Base-by-base conservation (phyloP, 2,329 filamentous ascomycete genomes). In the Apiospora koreana region DNA sequence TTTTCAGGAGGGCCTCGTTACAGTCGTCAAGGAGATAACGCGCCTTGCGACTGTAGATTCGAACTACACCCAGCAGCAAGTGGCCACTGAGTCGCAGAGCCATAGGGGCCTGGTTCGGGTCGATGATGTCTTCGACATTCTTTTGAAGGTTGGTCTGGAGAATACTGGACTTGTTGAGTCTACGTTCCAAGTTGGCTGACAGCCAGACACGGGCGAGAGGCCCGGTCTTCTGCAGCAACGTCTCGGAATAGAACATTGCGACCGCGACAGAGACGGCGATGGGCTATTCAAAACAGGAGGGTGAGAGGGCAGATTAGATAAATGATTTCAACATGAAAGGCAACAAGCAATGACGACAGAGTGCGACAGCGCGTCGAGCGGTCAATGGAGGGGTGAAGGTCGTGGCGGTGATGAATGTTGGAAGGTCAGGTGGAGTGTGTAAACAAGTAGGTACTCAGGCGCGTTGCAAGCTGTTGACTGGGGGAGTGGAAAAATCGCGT, bases 201-300 rank as follows among this genome's bases (percentile, higher is more conserved):
- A 98, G 89, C 96, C 96, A 99, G 84, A 98, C 95, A 80, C 94
- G 94, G 83, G 96, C 96, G 86, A 99, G 85, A 79, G 96, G 95
- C 86, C 96, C 96, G 77, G 94, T 97, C 91, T 97, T 97, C 81
- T 95, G 94, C 77, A 99, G 89, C 71, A 99, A 89, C 69, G 94
- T 94, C 86, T 97, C 94, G 69, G 96, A 97, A 83, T 98, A 98
- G 84, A 99, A 99, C 96, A 99, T 99, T 80, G 79, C 84, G 83
- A 76, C 74, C 76, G 76, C 79, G 76, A 77, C 72, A 62, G 75
- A 74, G 70, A 70, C 70, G 69, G 70, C 69, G 71, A 35, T 25
- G 69, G 72, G 69, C 73, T 69, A 62, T 64, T 38, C 54, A 62
- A 38, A 62, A n/a, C 54, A 62, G 18, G 54, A 38, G 31, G 31